These are phyloP conservation scores for Alternaria rosae DNA, from an alignment of 2,329 filamentous ascomycete species.

Conservation along the genomic window DNA sequence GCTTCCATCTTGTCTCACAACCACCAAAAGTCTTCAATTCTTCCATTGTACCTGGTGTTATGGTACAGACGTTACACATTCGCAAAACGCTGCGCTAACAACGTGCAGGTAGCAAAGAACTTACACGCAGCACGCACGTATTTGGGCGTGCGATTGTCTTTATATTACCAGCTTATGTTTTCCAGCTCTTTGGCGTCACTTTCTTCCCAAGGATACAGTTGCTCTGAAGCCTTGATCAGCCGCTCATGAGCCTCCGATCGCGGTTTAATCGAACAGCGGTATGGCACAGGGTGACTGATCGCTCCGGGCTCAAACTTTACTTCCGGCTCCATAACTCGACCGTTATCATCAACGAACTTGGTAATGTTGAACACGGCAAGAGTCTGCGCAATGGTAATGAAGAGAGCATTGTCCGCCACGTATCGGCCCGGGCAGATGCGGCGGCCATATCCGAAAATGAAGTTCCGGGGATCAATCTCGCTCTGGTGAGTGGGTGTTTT, in stretches of 20 bases:
- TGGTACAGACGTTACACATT: background rate
- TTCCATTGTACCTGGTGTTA: background rate
- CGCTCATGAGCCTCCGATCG: conserved; percentile 39
- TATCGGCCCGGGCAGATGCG: conserved; percentile 54
- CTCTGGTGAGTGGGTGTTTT: conserved; percentile 33
- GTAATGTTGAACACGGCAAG: conserved; percentile 58
- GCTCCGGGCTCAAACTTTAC: conserved; percentile 31
- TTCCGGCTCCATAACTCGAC: background rate
- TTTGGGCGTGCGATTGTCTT: background rate
- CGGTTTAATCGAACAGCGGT: conserved; percentile 39
- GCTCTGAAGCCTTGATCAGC: conserved; percentile 42
- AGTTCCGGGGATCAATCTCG: conserved; percentile 49
- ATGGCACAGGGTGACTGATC: conserved; percentile 50
- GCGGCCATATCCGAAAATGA: conserved; percentile 52
- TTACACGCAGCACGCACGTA: background rate
- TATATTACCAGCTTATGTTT: background rate
- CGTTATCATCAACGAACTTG: background rate
- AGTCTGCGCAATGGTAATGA: conserved; percentile 52
- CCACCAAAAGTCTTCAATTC: background rate
- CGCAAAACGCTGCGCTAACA: background rate
- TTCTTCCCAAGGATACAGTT: conserved; percentile 44
- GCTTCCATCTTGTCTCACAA: background rate
- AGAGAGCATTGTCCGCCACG: conserved; percentile 54
- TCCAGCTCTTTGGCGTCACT: conserved; percentile 41
- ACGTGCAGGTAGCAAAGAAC: background rate